A percentile compares a stretch with the other conserved stretches of the same genome.
Evolutionary conservation across 177 flowering plant species (phyloP).

Genomic region (Telopea speciosissima): DNA sequence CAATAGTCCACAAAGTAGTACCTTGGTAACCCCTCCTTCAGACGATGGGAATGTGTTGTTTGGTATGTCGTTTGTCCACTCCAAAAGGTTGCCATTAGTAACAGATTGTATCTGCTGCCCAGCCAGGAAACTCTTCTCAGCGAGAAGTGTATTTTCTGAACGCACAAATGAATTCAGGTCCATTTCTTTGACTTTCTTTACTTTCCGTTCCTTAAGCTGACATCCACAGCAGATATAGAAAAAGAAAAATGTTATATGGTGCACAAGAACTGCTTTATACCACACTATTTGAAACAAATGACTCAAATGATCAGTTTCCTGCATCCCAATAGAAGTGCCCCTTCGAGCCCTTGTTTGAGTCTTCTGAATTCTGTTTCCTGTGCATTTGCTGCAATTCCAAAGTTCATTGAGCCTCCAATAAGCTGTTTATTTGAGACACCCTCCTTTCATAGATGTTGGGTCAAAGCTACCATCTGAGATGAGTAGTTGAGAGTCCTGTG

Average conservation of each 20-base stretch:
- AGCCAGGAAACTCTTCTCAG: slow-evolving; percentile 45
- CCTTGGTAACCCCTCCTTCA: slow-evolving; percentile 28
- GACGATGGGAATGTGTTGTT: slow-evolving; percentile 13
- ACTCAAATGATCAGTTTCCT: too few relatives aligned
- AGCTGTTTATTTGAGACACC: too few relatives aligned
- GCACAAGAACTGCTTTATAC: slow-evolving; percentile 1
- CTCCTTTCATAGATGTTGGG: too few relatives aligned
- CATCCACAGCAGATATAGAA: slow-evolving; percentile 16
- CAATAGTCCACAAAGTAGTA: slow-evolving; percentile 15
- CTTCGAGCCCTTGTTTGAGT: too few relatives aligned
- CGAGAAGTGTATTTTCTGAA: slow-evolving; percentile 61
- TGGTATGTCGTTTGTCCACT: slow-evolving; percentile 36
- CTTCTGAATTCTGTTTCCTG: too few relatives aligned
- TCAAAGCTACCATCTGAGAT: too few relatives aligned
- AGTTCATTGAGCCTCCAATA: too few relatives aligned
- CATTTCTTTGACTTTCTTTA: slow-evolving; percentile 53
- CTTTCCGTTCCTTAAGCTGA: slow-evolving; percentile 59
- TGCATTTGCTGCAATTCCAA: too few relatives aligned
- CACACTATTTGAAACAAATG: neutral
- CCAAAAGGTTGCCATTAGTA: slow-evolving; percentile 39
- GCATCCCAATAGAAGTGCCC: too few relatives aligned
- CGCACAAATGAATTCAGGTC: slow-evolving; percentile 30
- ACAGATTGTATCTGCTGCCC: slow-evolving; percentile 28
- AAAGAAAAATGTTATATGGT: neutral
- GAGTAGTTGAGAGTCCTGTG: too few relatives aligned